phyloP scores from a whole-genome alignment of 805 yeast genomes.

The Candida pini region DNA sequence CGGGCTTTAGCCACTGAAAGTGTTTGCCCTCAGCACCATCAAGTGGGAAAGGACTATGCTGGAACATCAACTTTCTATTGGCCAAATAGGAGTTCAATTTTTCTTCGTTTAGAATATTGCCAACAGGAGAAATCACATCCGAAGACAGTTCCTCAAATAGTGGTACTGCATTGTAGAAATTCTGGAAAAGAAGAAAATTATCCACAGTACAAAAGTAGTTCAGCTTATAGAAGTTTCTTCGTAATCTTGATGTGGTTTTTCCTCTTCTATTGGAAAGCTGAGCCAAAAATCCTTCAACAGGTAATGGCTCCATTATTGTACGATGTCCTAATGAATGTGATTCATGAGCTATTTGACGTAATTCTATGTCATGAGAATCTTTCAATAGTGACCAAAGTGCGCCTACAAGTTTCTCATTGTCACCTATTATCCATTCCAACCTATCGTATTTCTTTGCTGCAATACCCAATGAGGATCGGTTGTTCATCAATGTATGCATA shows the following conservation, averaged over 20 bases:
- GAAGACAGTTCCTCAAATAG: conserved; percentile 34
- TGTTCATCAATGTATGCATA: conserved; percentile 16
- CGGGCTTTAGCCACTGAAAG: conserved; percentile 55
- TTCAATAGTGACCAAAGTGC: conserved; percentile 38
- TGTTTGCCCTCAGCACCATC: conserved; percentile 44
- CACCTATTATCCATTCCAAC: conserved; percentile 60
- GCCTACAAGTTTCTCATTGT: conserved; percentile 35
- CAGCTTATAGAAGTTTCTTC: conserved; percentile 41
- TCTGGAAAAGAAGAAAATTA: conserved; percentile 53
- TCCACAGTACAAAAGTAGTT: conserved; percentile 62
- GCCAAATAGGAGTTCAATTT: conserved; percentile 1
- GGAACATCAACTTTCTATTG: conserved; percentile 33
- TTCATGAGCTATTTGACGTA: conserved; percentile 42
- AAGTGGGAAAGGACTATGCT: conserved; percentile 50
- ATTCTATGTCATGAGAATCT: conserved; percentile 51
- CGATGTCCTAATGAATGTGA: conserved; percentile 27
- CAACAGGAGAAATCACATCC: conserved; percentile 30
- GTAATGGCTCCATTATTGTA: conserved; percentile 50
- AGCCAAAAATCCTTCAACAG: conserved; percentile 78
- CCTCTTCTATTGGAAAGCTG: conserved; percentile 51
- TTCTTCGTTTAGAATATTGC: conserved; percentile 15
- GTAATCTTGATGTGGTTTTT: conserved; percentile 15
- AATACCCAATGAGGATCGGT: conserved; percentile 27
- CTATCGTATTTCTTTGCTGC: conserved; percentile 69
- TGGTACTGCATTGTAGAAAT: conserved; percentile 54